Conservation (phyloP, 805 yeast genomes). For the Kodamaea kakaduensis region DNA sequence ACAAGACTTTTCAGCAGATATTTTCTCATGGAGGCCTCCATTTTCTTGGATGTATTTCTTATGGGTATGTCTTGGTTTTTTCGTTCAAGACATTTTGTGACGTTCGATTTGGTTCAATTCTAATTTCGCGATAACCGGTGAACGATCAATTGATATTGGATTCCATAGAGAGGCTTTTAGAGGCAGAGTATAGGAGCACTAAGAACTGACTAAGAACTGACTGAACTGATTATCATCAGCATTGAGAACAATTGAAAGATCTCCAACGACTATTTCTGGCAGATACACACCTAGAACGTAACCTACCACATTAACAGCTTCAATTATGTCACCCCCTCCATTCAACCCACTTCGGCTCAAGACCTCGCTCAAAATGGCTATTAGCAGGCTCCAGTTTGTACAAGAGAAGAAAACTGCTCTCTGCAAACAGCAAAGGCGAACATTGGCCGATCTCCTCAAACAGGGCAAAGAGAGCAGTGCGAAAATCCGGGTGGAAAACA, state of each 20-base stretch:
- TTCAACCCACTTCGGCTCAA: constrained; percentile 34
- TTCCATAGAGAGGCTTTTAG: no score
- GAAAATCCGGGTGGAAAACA: constrained; percentile 74
- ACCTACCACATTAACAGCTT: no score
- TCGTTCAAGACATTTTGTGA: no score
- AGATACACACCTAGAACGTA: background rate
- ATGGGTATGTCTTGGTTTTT: no score
- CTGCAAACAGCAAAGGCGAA: constrained; percentile 69
- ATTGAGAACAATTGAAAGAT: background rate
- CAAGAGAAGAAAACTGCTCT: constrained; percentile 73
- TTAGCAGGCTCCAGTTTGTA: constrained; percentile 62
- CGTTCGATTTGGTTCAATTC: no score
- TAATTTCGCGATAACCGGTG: no score
- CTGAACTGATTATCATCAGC: background rate
- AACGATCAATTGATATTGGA: no score
- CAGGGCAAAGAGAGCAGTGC: constrained; percentile 80
- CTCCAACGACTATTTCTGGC: constrained; percentile 1
- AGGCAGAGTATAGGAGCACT: no score
- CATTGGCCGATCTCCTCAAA: constrained; percentile 64
- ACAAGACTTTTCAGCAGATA: no score
- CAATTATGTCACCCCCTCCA: constrained; percentile 19
- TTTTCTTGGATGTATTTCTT: no score
- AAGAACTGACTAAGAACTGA: background rate
- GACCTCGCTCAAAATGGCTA: constrained; percentile 59
- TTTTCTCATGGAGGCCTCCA: no score